Conservation (phyloP, 768 basidiomycete species). For the Imleria badia region DNA sequence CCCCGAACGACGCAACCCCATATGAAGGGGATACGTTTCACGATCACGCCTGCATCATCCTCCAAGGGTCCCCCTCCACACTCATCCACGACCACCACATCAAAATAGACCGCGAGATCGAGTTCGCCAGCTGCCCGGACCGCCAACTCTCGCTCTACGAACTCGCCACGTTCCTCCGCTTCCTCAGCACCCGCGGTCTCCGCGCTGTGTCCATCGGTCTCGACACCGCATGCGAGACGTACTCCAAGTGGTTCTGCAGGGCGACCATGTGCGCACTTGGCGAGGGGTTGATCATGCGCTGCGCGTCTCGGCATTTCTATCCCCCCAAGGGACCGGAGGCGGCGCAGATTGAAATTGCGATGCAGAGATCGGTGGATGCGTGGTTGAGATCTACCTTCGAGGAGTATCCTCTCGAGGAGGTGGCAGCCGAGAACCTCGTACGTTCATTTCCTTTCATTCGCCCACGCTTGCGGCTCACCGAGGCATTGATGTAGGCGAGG, state of each 20-base stretch:
- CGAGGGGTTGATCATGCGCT: not conserved
- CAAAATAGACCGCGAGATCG: not conserved
- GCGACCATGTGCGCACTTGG: not conserved
- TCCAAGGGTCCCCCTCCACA: not conserved
- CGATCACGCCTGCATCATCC: constrained; percentile 15
- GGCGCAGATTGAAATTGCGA: not conserved
- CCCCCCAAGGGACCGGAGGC: not conserved
- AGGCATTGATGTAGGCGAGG: not conserved
- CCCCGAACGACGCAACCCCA: not conserved
- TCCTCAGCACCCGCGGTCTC: constrained; percentile 2
- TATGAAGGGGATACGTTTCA: not conserved
- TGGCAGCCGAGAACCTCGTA: constrained; percentile 8
- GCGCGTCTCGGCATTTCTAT: not conserved
- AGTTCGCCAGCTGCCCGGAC: not conserved
- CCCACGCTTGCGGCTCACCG: not conserved
- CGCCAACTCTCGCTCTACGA: constrained; percentile 11
- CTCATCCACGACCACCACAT: constrained; percentile 5
- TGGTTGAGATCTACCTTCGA: constrained; percentile 10
- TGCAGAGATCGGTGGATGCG: constrained; percentile 2
- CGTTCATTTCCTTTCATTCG: not conserved
- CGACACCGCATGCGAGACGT: constrained; percentile 13
- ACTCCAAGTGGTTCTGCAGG: constrained; percentile 11
- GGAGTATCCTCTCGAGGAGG: constrained; percentile 1
- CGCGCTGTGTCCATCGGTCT: constrained; percentile 2
- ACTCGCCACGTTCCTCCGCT: constrained; percentile 10